Evolutionary conservation across 257 asterid species (phyloP).

Genomic region (Haberlea rhodopensis): DNA sequence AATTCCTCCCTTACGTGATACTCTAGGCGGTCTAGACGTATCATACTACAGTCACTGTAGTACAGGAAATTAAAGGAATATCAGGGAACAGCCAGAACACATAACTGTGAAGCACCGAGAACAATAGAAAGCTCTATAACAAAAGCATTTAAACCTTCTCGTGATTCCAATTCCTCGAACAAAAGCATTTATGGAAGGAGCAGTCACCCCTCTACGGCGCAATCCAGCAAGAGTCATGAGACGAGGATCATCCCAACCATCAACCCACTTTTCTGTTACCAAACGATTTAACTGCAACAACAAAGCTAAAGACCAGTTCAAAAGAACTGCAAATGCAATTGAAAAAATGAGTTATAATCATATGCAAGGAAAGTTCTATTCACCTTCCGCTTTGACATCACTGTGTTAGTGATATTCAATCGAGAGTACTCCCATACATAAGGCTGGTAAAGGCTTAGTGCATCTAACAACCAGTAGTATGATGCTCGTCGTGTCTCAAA

Average conservation of each 20-base stretch:
- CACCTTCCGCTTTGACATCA: conserved; percentile 97
- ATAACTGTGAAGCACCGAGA: conserved; percentile 7
- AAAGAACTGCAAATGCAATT: conserved; percentile 9
- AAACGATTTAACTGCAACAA: conserved; percentile 77
- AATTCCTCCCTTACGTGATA: conserved; percentile 89
- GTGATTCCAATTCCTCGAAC: conserved; percentile 94
- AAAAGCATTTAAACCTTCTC: conserved; percentile 57
- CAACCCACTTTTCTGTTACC: conserved; percentile 85
- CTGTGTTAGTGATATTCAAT: conserved; percentile 75
- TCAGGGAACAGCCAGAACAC: conserved; percentile 18
- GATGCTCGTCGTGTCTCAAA: conserved; percentile 96
- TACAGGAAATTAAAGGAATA: conserved; percentile 18
- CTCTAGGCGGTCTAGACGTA: conserved; percentile 80
- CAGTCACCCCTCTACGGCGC: conserved; percentile 89
- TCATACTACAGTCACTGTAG: conserved; percentile 80
- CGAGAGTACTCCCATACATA: conserved; percentile 94
- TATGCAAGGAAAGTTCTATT: conserved; percentile 10
- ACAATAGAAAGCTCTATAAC: neutral
- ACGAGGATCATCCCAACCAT: conserved; percentile 99
- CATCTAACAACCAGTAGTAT: conserved; percentile 87
- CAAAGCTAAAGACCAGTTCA: conserved; percentile 22
- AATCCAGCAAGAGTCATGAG: conserved; percentile 91
- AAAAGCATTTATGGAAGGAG: conserved; percentile 79
- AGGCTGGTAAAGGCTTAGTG: conserved; percentile 75
- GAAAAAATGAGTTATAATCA: neutral